Evolutionary conservation across 345 rosid species (phyloP), one percentile per base, ranked within the genome.

Genomic region (Physaria fendleri): DNA sequence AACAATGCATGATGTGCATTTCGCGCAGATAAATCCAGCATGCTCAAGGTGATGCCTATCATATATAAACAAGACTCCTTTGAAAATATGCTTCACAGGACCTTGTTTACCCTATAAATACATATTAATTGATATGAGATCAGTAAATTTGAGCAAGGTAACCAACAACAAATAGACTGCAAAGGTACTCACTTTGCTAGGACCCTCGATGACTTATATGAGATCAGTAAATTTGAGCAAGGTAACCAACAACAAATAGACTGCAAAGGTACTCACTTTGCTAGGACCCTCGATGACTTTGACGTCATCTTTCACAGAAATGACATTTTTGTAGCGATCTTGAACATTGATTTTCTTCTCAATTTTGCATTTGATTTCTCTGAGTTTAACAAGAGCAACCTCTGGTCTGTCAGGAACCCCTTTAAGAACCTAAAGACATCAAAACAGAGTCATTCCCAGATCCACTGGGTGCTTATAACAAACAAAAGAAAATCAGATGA

Each of bases 11-110:
- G 86, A 78, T 64, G 72, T 80, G 28, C 92, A 59, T 73, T 88
- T 93, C 58, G 83, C 89, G 60, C 99, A 93, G 29, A 89, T 87
- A 71, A 83, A 93, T 32, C 99, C 97, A 16, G 95, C 95, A 82
- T 93, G 99, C 78, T 93, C 99, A 50, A 89, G 85, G 69, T 89
- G 97, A 76, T 84, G 95, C 7, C 95, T 88, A 65, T 93, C 99
- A 69, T 78, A 75, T 34, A 93, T 71, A 43, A 93, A 93, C 59
- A 93, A 55, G 39, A 89, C 71, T 48, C 86, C 89, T 68, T 76
- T 85, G 42, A 61, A 89, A 53, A 89, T 85, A 76, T 93, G 99
- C 71, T 76, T 95, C 44, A 86, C 95, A 16, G 95, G 94, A 62
- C 97, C 97, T 83, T 89, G 97, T 62, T 85, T 87, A 35, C 97